Conservation (phyloP, 1,139 yeast genomes). For the Scheffersomyces insectosa region DNA sequence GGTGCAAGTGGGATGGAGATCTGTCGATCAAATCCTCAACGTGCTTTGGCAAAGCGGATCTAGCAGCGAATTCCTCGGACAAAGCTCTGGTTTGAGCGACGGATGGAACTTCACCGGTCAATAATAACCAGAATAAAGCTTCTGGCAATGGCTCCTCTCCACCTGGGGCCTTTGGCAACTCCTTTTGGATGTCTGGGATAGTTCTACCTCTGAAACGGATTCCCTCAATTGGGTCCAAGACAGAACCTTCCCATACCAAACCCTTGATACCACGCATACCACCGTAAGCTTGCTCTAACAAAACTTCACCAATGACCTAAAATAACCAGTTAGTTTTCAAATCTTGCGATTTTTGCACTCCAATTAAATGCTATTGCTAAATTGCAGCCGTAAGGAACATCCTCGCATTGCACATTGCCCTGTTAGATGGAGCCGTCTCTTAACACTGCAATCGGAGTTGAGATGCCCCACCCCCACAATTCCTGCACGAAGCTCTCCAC, state of each 20-base stretch:
- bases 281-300: slow-evolving; percentile 96
- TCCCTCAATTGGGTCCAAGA: slow-evolving; percentile 96
- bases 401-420: no score
- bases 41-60: slow-evolving; percentile 83
- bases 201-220: slow-evolving; percentile 98
- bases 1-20: slow-evolving; percentile 86
- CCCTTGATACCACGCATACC: slow-evolving; percentile 99
- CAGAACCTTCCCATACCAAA: slow-evolving; percentile 99
- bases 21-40: slow-evolving; percentile 80
- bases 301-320: slow-evolving; percentile 83
- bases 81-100: slow-evolving; percentile 72
- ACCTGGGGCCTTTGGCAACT: slow-evolving; percentile 91
- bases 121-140: slow-evolving; percentile 87
- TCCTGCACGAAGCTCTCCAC: no score
- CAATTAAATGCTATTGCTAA: no score
- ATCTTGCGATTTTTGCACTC: background rate
- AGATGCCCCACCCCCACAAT: slow-evolving; percentile 10
- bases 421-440: no score
- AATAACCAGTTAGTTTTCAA: slow-evolving; percentile 12
- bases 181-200: slow-evolving; percentile 91
- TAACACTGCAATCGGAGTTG: background rate
- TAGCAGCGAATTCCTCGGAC: slow-evolving; percentile 81
- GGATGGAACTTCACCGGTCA: slow-evolving; percentile 89
- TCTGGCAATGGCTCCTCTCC: slow-evolving; percentile 87
- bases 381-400: no score